Percentiles rank a stretch among this genome's conserved stretches.
These are phyloP conservation scores for Huntiella bhutanensis DNA, from an alignment of 2,329 filamentous ascomycete genomes.

Conservation along the genomic window DNA sequence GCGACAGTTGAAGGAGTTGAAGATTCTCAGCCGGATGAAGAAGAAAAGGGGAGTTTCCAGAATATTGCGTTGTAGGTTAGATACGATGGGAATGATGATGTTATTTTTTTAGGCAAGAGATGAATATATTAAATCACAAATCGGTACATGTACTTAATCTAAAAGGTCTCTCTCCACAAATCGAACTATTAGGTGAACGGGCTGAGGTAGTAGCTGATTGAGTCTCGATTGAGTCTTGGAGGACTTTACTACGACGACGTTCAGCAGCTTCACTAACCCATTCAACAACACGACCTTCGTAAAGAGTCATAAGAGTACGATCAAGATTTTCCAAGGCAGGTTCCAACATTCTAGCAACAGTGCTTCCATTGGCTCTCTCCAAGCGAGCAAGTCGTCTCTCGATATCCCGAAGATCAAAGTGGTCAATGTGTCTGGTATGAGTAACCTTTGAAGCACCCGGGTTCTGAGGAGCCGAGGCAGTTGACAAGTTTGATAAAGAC, in stretches of 20 bases:
- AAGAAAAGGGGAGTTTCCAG: slow-evolving; percentile 13
- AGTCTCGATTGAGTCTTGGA: slow-evolving; percentile 4
- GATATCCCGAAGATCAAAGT: slow-evolving; percentile 26
- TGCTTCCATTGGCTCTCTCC: slow-evolving; percentile 26
- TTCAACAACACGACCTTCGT: slow-evolving; percentile 11
- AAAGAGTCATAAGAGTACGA: slow-evolving; percentile 17
- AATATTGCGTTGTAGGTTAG: slow-evolving; percentile 7
- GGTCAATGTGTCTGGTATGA: slow-evolving; percentile 1
- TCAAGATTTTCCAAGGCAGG: slow-evolving; percentile 28
- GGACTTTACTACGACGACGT: slow-evolving; percentile 5
- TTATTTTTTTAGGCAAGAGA: background rate
- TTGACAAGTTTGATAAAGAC: background rate
- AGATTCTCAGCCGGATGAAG: slow-evolving; percentile 17
- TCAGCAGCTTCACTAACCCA: slow-evolving; percentile 10
- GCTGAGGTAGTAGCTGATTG: slow-evolving; percentile 1
- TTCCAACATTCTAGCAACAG: slow-evolving; percentile 25
- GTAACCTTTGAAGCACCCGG: background rate
- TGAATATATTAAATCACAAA: no score
- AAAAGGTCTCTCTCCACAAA: slow-evolving; percentile 6
- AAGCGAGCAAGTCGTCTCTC: slow-evolving; percentile 27
- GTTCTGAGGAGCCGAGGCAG: background rate
- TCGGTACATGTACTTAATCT: slow-evolving; percentile 1
- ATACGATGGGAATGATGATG: background rate
- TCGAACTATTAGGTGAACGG: slow-evolving; percentile 7
- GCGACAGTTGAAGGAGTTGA: slow-evolving; percentile 17